phyloP scores from a whole-genome alignment of 495 filamentous ascomycete species.

The Halenospora varia region DNA sequence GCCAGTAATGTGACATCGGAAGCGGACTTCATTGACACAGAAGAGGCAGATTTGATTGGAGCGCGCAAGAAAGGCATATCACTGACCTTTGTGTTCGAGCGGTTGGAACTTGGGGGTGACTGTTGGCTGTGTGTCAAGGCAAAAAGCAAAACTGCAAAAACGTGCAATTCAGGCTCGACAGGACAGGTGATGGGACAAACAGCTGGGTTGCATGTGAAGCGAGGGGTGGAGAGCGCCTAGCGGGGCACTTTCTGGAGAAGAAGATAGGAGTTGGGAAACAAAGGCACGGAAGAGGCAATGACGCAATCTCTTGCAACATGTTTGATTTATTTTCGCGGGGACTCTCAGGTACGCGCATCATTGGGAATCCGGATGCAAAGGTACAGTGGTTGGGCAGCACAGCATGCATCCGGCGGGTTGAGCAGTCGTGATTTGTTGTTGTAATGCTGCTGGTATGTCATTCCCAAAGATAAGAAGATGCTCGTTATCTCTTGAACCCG shows the following conservation, averaged over 20 bases:
- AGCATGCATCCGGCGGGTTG: neutral
- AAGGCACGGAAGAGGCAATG: too few species aligned
- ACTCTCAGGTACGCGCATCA: neutral
- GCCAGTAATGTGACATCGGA: neutral
- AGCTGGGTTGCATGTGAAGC: neutral
- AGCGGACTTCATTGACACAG: neutral
- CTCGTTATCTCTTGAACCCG: neutral
- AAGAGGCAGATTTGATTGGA: neutral
- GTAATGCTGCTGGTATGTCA: neutral
- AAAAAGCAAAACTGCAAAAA: neutral
- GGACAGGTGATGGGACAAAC: neutral
- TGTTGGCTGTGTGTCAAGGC: conserved; percentile 3
- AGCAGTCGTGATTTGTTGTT: neutral
- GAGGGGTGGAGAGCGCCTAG: neutral
- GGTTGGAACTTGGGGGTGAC: neutral
- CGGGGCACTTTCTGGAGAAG: too few species aligned
- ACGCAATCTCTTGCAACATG: neutral
- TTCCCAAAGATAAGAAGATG: neutral
- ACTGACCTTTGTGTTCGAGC: neutral
- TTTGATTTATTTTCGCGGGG: neutral
- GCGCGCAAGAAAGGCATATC: neutral
- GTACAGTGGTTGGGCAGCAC: neutral
- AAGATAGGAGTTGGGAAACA: too few species aligned
- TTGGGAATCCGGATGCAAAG: neutral
- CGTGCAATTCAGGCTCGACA: neutral